Evolutionary conservation across 306 rosid species (phyloP), one percentile per base, ranked within the genome.

Genomic region (Casuarina equisetifolia): DNA sequence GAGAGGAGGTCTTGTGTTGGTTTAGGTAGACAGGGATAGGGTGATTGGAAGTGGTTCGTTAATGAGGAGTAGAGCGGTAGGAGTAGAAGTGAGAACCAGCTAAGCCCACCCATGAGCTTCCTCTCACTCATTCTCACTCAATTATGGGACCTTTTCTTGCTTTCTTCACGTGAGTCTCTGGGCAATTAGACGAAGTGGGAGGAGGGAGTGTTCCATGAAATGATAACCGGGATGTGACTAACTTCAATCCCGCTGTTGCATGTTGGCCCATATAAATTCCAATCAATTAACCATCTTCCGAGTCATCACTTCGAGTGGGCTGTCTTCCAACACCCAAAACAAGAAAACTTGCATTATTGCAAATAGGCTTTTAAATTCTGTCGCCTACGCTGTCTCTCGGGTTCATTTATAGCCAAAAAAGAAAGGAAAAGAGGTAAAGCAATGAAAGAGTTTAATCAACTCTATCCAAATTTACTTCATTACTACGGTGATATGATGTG

Each of bases 81-180:
- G 62, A 7, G 2, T 66, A 66, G 50, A 66, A 42, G 71, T 66
- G 71, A 66, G 71, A 66, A 42, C 71, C 71, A 66, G 71, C 71
- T 66, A 66, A 66, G 71, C 50, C 15, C 40, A 4, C 71, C 35
- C 48, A 4, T 66, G 71, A 42, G 49, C 35, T 42, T 39, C 50
- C 71, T 42, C 17, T 66, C 71, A 66, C 71, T 66, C 71, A 66
- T 66, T 66, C 71, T 42, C 3, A 0, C 50, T 66, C 50, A 66
- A 66, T 66, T 66, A 66, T 66, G 10, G 7, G 35, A 1, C 17
- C 32, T 17, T 42, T 63, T 63, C 46, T 66, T 66, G 71, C 71
- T 42, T 40, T 66, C 71, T 66, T 66, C 71, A 66, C 64, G 64
- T 66, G 50, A 40, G 70, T 66, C 6, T 66, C 49, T 40, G 49